phyloP scores from a whole-genome alignment of 345 rosid genomes.

The Citrus medica region DNA sequence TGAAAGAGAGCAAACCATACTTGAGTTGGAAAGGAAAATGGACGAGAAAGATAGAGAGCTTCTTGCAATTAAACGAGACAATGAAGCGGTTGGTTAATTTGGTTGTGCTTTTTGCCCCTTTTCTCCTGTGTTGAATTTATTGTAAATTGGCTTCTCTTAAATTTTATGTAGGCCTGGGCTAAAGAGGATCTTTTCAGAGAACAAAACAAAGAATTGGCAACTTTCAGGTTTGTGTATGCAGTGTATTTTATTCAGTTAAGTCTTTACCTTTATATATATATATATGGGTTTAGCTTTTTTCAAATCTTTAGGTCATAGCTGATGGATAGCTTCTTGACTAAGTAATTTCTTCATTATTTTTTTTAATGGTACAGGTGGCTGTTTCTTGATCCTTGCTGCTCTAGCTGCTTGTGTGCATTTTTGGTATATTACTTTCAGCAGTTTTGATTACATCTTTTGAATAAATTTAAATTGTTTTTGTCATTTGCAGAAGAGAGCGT shows the following conservation, averaged over 20 bases:
- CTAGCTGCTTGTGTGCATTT: not conserved
- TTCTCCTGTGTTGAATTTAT: not conserved
- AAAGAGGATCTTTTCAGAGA: constrained; percentile 89
- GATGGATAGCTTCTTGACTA: not conserved
- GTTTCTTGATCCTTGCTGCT: not conserved
- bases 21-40: constrained; percentile 68
- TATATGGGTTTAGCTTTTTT: not conserved
- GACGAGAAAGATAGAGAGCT: constrained; percentile 90
- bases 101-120: not conserved
- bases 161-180: constrained; percentile 76
- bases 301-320: not conserved
- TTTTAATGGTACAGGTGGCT: not conserved
- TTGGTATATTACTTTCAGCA: not conserved
- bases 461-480: constrained; percentile 11
- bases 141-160: constrained; percentile 10
- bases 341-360: not conserved
- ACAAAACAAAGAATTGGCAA: constrained; percentile 82
- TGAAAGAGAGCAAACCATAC: constrained; percentile 60
- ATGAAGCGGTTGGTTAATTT: constrained; percentile 66
- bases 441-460: constrained; percentile 4
- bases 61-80: constrained; percentile 79
- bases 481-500: constrained; percentile 79
- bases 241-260: not conserved
- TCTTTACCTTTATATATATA: not conserved
- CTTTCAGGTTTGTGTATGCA: constrained; percentile 53